A percentile compares a stretch with the other conserved stretches of the same genome.
phyloP scores from a whole-genome alignment of 345 rosid species.

The Cardamine occulta region DNA sequence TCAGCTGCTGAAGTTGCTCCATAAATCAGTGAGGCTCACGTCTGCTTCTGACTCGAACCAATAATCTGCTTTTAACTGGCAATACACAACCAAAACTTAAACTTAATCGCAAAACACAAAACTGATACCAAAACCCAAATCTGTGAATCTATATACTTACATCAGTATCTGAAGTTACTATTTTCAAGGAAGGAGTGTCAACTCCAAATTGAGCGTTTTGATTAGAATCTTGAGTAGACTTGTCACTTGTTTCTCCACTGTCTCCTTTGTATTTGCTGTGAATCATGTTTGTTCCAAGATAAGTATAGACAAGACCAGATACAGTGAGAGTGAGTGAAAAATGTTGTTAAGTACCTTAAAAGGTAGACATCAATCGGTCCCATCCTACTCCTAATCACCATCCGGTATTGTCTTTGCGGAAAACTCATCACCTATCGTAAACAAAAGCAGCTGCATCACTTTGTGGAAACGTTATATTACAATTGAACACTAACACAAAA shows the following conservation, averaged over 20 bases:
- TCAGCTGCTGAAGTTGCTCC: conserved; percentile 49
- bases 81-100: conserved; percentile 18
- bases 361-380: conserved; percentile 75
- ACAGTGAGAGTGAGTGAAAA: background rate
- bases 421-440: conserved; percentile 54
- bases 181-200: conserved; percentile 57
- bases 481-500: background rate
- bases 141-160: conserved; percentile 48
- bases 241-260: conserved; percentile 41
- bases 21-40: conserved; percentile 60
- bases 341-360: conserved; percentile 50
- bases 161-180: conserved; percentile 56
- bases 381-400: conserved; percentile 65
- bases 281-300: conserved; percentile 35
- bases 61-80: conserved; percentile 65
- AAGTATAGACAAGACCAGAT: background rate
- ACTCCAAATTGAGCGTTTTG: conserved; percentile 32
- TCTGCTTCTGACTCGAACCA: conserved; percentile 65
- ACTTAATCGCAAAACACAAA: conserved; percentile 2
- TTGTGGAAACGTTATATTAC: conserved; percentile 10
- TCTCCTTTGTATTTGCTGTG: conserved; percentile 55
- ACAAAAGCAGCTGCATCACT: conserved; percentile 19
- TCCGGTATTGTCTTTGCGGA: conserved; percentile 61
- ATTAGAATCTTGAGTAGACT: conserved; percentile 30
- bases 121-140: background rate